Evolutionary conservation across 495 filamentous ascomycete genomes (phyloP).

Genomic region (Aspergillus steynii): DNA sequence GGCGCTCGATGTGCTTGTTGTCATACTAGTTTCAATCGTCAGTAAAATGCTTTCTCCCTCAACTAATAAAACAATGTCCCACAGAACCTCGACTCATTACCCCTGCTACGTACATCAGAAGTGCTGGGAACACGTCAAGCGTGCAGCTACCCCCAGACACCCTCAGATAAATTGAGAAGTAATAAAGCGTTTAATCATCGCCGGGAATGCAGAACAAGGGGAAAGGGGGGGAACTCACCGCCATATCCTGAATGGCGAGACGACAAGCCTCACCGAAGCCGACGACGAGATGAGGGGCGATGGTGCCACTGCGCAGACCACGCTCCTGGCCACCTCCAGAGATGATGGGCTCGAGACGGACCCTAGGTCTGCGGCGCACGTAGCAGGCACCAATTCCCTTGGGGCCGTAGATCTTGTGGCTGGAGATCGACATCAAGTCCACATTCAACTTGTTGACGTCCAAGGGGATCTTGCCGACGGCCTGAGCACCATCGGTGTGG

Average conservation of each 20-base stretch:
- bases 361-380: conserved; percentile 85
- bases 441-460: conserved; percentile 97
- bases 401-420: conserved; percentile 97
- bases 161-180: conserved; percentile 59
- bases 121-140: conserved; percentile 38
- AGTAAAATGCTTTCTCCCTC: conserved; percentile 21
- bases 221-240: conserved; percentile 56
- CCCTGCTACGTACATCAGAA: conserved; percentile 53
- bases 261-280: conserved; percentile 96
- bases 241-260: conserved; percentile 83
- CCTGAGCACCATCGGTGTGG: conserved; percentile 97
- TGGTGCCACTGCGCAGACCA: conserved; percentile 88
- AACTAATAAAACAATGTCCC: conserved; percentile 8
- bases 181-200: conserved; percentile 53
- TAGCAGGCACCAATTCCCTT: conserved; percentile 97
- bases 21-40: conserved; percentile 71
- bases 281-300: conserved; percentile 85
- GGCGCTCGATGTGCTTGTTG: conserved; percentile 71
- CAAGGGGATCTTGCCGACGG: conserved; percentile 94
- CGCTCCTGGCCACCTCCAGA: conserved; percentile 94
- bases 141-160: conserved; percentile 43
- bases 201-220: conserved; percentile 14
- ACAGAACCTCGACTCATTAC: conserved; percentile 41
- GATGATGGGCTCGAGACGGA: conserved; percentile 94
- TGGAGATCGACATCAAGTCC: conserved; percentile 98